Evolutionary conservation across 2,329 filamentous ascomycete genomes (phyloP), one percentile per base, ranked within the genome.

Genomic region (Penicillium verrucosum): DNA sequence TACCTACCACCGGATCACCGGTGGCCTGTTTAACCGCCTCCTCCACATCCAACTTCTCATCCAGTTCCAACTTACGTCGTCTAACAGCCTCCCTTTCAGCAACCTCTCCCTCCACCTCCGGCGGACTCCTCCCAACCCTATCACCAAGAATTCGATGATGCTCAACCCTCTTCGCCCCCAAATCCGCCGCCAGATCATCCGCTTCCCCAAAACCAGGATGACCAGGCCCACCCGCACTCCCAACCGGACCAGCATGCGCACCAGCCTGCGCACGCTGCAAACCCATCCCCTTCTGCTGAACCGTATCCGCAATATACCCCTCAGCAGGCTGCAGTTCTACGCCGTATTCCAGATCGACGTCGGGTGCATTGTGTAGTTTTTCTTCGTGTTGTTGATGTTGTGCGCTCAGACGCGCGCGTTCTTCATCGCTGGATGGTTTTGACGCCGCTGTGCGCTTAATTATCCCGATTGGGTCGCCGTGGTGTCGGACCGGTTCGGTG

Each of bases 311-410:
- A 44, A 75, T 73, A 27, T 68, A 65, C 1, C 72, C 72, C 51
- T 75, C 72, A 0, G 62, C 55, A 0, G 73, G 72, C 49, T 74
- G 72, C 47, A 72, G 65, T 54, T 75, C 73, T 4, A 74, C 67
- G 0, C 72, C 73, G 37, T 75, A 73, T 30, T 71, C 69, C 3
- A 67, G 52, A 46, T 74, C 70, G n/a, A 73, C 63, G 36, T 70
- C 62, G 0, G 62, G 38, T 1, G 63, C 57, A 21, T 51, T 56
- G 11, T 63, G 64, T 54, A 68, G 56, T 16, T 54, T 30, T 2
- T 34, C 46, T 23, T 60, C 57, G 10, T 68, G 55, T 12, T 57
- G 52, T 8, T 59, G 38, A 30, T 57, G 68, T 7, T 65, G 41
- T n/a, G 52, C 47, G 2, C 59, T 51, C 1, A 69, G 58, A 23